Conservation (phyloP, 2,329 filamentous ascomycete genomes). For the Xylaria sp. region DNA sequence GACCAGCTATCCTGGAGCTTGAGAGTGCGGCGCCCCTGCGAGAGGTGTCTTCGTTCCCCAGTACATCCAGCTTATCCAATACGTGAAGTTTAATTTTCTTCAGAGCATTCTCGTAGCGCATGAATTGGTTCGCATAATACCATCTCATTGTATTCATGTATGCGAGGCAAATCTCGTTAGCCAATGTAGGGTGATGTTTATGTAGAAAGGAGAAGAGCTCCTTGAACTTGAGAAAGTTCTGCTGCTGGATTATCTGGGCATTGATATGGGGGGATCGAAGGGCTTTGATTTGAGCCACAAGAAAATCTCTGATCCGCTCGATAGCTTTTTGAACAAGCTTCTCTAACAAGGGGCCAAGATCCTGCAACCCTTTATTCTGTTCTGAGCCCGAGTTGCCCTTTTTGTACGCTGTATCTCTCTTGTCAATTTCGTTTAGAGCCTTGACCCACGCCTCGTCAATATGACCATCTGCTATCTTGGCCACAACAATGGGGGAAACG, state of each 20-base stretch:
- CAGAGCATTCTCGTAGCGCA: constrained; percentile 83
- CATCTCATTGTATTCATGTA: constrained; percentile 99
- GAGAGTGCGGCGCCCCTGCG: constrained; percentile 71
- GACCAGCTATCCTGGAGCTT: constrained; percentile 60
- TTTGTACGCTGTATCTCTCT: constrained; percentile 76
- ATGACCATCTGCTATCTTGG: constrained; percentile 85
- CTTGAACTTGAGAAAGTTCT: constrained; percentile 87
- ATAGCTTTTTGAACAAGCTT: constrained; percentile 91
- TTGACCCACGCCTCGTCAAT: constrained; percentile 92
- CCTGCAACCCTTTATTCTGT: constrained; percentile 79
- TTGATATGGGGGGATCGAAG: constrained; percentile 95
- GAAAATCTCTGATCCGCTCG: constrained; percentile 91
- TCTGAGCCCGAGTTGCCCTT: constrained; percentile 69
- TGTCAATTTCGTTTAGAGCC: constrained; percentile 80
- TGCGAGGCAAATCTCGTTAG: constrained; percentile 88
- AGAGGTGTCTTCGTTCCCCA: constrained; percentile 80
- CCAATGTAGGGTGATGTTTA: constrained; percentile 82
- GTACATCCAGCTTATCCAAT: constrained; percentile 83
- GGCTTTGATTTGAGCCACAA: constrained; percentile 94
- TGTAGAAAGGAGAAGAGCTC: constrained; percentile 88
- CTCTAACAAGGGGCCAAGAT: constrained; percentile 85
- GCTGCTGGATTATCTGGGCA: constrained; percentile 94
- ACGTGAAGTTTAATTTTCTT: constrained; percentile 85
- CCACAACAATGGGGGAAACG: constrained; percentile 83
- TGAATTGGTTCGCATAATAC: constrained; percentile 95